Evolutionary conservation across 306 rosid species (phyloP), one percentile per base, ranked within the genome.

Genomic region (Cicer cuneatum): DNA sequence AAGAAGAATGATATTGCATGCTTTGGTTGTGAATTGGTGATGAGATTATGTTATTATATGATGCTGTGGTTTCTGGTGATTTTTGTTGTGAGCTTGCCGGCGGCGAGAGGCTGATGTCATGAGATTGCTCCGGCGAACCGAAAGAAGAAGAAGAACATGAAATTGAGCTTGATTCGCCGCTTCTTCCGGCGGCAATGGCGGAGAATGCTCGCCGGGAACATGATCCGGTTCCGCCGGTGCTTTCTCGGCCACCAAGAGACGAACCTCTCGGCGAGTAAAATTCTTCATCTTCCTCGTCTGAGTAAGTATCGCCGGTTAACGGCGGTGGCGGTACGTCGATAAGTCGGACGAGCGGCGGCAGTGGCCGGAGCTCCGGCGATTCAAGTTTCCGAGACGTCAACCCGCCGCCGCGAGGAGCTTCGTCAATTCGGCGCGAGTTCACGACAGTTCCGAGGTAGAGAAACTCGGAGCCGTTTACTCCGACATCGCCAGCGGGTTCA

Each of bases 221-320:
- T 39, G 93, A 87, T 65, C 85, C 96, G n/a, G 82, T 88, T 4
- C 78, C 80, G 5, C 29, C 80, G 33, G 83, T 79, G 71, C 81
- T 78, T 73, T 83, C 81, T 1, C 35, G 46, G 3, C 83, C 87
- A 10, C 86, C 89, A 39, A 82, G 67, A 14, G 98, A 81, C 19
- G 98, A 93, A 0, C 97, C 96, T 84, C 86, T 89, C 5, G 98
- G 98, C 21, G 98, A 93, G 85, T 86, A 93, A 69, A 90, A 93
- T 82, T 84, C 89, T 49, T 89, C 96, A 11, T 84, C 90, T 21
- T 76, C 98, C 7, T 93, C 98, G 1, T 89, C 96, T 14, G 53
- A 74, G 8, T 69, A 78, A 19, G 16, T 59, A 0, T 76, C 83
- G 0, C 15, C 43, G 7, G 13, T 45, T 2, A 14, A 54, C 13